phyloP scores from a whole-genome alignment of 2,329 filamentous ascomycete genomes.

The Helminthosporium solani region DNA sequence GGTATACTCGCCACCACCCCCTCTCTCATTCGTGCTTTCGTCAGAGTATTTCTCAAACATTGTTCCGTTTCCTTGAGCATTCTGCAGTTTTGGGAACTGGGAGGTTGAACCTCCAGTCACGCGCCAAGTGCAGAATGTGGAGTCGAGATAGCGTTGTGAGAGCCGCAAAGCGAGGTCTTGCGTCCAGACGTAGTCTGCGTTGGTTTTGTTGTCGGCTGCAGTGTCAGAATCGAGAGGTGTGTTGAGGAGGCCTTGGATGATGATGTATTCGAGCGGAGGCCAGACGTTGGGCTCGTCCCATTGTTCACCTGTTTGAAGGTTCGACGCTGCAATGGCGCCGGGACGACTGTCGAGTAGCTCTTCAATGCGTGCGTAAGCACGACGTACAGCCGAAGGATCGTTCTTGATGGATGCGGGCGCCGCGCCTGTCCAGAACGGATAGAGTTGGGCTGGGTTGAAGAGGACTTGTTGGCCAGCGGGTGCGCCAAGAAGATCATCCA shows the following conservation, averaged over 20 bases:
- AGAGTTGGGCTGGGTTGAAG: constrained; percentile 63
- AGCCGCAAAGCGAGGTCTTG: constrained; percentile 59
- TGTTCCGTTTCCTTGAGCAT: constrained; percentile 55
- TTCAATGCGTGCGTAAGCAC: constrained; percentile 56
- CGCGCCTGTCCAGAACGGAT: constrained; percentile 69
- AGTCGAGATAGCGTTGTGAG: constrained; percentile 66
- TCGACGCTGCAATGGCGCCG: constrained; percentile 64
- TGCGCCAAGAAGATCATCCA: constrained; percentile 44
- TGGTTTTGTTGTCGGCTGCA: constrained; percentile 47
- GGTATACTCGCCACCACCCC: constrained; percentile 66
- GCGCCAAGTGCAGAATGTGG: constrained; percentile 69
- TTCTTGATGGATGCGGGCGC: constrained; percentile 58
- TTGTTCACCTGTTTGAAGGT: constrained; percentile 62
- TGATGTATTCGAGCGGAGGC: constrained; percentile 65
- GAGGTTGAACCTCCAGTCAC: constrained; percentile 63
- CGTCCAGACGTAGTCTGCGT: constrained; percentile 52
- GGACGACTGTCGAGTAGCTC: constrained; percentile 53
- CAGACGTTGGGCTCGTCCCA: constrained; percentile 73
- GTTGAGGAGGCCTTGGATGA: constrained; percentile 63
- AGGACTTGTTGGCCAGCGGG: constrained; percentile 58
- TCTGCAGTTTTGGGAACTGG: constrained; percentile 22
- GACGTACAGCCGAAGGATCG: constrained; percentile 59
- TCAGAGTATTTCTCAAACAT: constrained; percentile 73
- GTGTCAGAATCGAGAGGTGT: constrained; percentile 58
- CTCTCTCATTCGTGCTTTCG: constrained; percentile 60